Evolutionary conservation across 2,329 filamentous ascomycete genomes (phyloP), one percentile per base, ranked within the genome.

Genomic region (Calonectria leucothoes): DNA sequence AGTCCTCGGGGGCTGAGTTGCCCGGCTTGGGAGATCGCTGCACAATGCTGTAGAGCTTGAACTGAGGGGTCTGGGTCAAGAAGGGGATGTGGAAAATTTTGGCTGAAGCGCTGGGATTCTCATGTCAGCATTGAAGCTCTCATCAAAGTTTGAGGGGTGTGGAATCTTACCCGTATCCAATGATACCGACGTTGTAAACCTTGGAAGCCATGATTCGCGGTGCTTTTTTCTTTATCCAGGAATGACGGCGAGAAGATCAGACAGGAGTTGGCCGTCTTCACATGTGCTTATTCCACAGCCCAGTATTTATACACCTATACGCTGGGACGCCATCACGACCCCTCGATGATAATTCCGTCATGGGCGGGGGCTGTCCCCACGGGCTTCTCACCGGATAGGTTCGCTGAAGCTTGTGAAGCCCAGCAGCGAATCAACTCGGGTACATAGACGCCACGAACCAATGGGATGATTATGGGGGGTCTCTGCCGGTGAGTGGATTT

Each of bases 11-110:
- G 0, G 93, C 93, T 72, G 94, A 93, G 82, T 93, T 89, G 66
- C 88, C 86, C 2, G 89, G 84, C 76, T 89, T 90, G 7, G 94
- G 94, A 6, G 86, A 90, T 73, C 94, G 92, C 84, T 97, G 94
- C 33, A 96, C 93, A 77, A 97, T 92, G 75, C 93, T 91, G 81
- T 95, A 91, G 25, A 96, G 90, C 66, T 88, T 91, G 82, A 95
- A 89, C 69, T 90, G 86, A 8, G 92, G 88, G 0, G 93, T 91
- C 35, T 89, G 88, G 67, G 87, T 86, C 84, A 97, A 89, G 85
- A 95, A 94, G 75, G 94, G 94, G 81, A 96, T 95, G 84, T 97
- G 94, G 85, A 96, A 97, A 85, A 94, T 88, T 82, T 95, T 96
- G 84, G 94, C 94, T 2, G 90, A 91, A 66, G 89, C 81, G 82